Percentiles rank a stretch among this genome's conserved stretches.
Evolutionary conservation across 2,329 filamentous ascomycete species (phyloP).

Genomic region (Alternaria atra): DNA sequence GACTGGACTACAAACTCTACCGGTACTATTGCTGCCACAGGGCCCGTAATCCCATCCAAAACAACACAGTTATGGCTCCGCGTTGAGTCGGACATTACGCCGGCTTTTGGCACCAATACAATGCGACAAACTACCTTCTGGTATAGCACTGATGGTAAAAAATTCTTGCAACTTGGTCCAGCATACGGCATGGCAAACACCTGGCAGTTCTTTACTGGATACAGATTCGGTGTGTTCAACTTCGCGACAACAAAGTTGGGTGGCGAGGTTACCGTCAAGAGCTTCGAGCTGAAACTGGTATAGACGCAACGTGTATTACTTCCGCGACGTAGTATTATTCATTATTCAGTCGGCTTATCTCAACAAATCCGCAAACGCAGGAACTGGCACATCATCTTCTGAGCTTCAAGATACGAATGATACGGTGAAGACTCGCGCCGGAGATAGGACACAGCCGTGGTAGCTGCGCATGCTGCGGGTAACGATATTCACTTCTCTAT

Average conservation of each 20-base stretch:
- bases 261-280: conserved; percentile 39
- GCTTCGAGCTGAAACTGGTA: conserved; percentile 23
- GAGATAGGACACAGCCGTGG: not conserved
- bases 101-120: conserved; percentile 39
- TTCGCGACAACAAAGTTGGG: conserved; percentile 49
- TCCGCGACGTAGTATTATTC: not conserved
- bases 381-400: not conserved
- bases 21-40: conserved; percentile 40
- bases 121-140: conserved; percentile 43
- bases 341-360: not conserved
- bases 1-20: conserved; percentile 46
- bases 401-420: not conserved
- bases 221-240: conserved; percentile 52
- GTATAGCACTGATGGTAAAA: conserved; percentile 50
- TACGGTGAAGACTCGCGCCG: not conserved
- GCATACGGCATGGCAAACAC: conserved; percentile 47
- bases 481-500: not conserved
- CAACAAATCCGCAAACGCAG: not conserved
- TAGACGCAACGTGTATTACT: not conserved
- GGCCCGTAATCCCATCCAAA: conserved; percentile 22
- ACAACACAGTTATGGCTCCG: conserved; percentile 44
- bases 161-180: conserved; percentile 42
- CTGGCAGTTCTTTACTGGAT: conserved; percentile 53
- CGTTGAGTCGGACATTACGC: conserved; percentile 49
- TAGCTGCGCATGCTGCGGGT: not conserved